Evolutionary conservation across 1,284 basidiomycete genomes (phyloP).

Genomic region (Marasmius tenuissimus): DNA sequence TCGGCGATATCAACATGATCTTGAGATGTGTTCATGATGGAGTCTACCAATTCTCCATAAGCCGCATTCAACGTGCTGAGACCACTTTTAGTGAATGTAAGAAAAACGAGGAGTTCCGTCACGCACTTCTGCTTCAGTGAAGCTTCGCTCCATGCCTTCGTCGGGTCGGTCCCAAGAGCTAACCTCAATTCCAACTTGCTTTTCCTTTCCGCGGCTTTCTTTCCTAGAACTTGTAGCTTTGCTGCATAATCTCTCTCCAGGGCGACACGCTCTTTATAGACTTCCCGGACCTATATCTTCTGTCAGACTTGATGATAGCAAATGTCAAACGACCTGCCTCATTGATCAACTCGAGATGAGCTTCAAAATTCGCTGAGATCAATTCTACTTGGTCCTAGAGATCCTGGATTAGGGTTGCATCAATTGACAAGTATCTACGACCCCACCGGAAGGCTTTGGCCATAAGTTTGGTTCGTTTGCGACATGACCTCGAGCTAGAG

Average conservation of each 20-base stretch:
- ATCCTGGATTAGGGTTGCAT: slow-evolving; percentile 9
- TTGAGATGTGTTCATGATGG: slow-evolving; percentile 59
- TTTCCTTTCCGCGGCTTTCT: slow-evolving; percentile 72
- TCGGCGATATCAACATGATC: slow-evolving; percentile 72
- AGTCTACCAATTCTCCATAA: slow-evolving; percentile 64
- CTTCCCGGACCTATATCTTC: slow-evolving; percentile 58
- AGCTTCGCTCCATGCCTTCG: slow-evolving; percentile 58
- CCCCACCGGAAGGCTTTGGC: slow-evolving; percentile 49
- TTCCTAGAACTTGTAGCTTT: slow-evolving; percentile 64
- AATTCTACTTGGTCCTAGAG: slow-evolving; percentile 59
- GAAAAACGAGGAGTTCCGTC: not conserved
- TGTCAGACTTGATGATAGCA: slow-evolving; percentile 3
- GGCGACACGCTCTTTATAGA: slow-evolving; percentile 63
- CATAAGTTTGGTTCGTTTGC: slow-evolving; percentile 36
- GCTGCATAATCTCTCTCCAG: slow-evolving; percentile 76
- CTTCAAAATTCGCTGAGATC: slow-evolving; percentile 52
- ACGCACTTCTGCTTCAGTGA: slow-evolving; percentile 58
- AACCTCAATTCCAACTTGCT: slow-evolving; percentile 51
- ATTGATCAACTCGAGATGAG: slow-evolving; percentile 60
- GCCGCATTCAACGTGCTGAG: slow-evolving; percentile 67
- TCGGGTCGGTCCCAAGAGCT: slow-evolving; percentile 66
- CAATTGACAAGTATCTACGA: not conserved
- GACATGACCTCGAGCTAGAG: slow-evolving; percentile 7
- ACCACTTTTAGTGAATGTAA: slow-evolving; percentile 5
- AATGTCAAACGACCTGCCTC: slow-evolving; percentile 47